phyloP scores from a whole-genome alignment of 306 rosid species.

The Betula pendula region DNA sequence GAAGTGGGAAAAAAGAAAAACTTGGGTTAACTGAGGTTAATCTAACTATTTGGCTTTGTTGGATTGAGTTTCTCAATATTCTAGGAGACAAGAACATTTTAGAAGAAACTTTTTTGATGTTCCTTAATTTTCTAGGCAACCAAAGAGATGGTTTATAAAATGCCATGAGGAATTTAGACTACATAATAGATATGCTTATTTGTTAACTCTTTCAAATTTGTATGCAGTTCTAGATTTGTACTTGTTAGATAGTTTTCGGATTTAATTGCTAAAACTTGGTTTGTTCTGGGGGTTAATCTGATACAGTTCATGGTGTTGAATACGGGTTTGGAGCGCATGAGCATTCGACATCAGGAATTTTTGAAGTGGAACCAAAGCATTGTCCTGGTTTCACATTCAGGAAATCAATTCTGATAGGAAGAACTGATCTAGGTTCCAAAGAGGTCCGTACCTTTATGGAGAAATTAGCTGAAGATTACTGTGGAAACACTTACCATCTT shows the following conservation, averaged over 20 bases:
- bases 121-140: slow-evolving; percentile 11
- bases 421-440: slow-evolving; percentile 65
- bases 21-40: slow-evolving; percentile 1
- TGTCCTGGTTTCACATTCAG: slow-evolving; percentile 97
- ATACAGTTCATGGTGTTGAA: slow-evolving; percentile 79
- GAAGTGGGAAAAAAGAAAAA: neutral
- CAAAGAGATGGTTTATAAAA: neutral
- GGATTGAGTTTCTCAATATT: neutral
- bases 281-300: neutral
- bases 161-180: neutral
- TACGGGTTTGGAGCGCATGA: slow-evolving; percentile 98
- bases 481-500: slow-evolving; percentile 84
- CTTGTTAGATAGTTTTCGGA: neutral
- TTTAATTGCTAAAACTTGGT: neutral
- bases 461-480: slow-evolving; percentile 68
- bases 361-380: slow-evolving; percentile 81
- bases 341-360: slow-evolving; percentile 71
- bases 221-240: neutral
- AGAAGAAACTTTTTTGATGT: neutral
- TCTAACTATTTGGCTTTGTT: neutral
- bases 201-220: neutral
- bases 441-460: slow-evolving; percentile 78
- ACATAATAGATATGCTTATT: slow-evolving; percentile 6
- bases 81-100: slow-evolving; percentile 3
- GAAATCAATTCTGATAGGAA: slow-evolving; percentile 74